These are phyloP conservation scores for Thozetella sp. DNA, from an alignment of 495 filamentous ascomycete genomes.

Conservation along the genomic window DNA sequence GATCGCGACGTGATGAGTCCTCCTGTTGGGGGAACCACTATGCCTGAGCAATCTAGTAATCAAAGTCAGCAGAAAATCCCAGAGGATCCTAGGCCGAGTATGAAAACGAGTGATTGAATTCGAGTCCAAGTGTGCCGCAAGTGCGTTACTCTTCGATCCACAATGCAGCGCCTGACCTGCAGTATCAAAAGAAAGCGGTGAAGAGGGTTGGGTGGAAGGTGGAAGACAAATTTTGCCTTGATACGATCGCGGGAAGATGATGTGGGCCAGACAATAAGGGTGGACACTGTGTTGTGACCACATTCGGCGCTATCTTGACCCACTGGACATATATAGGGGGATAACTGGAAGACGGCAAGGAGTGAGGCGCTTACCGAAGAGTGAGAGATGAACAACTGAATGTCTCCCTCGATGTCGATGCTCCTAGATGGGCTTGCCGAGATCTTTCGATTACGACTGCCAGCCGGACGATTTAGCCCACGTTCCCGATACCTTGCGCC, in stretches of 20 bases:
- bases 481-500: not conserved
- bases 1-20: constrained; percentile 15
- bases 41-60: not conserved
- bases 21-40: not conserved
- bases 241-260: no score
- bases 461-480: constrained; percentile 6
- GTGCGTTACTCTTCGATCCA: no score
- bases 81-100: no score
- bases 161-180: no score
- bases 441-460: constrained; percentile 36
- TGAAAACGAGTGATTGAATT: no score
- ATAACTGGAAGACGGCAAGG: constrained; percentile 4
- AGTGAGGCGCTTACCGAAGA: constrained; percentile 62
- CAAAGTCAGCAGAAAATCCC: constrained; percentile 13
- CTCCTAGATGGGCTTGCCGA: constrained; percentile 22
- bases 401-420: constrained; percentile 80
- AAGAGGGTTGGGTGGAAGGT: no score
- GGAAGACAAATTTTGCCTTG: no score
- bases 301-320: no score
- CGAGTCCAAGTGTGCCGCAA: no score
- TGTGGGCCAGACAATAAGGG: no score
- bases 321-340: not conserved
- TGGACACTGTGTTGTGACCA: no score
- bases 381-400: constrained; percentile 98
- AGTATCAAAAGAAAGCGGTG: constrained; percentile 15